Evolutionary conservation across 1,284 basidiomycete genomes (phyloP).

Genomic region (Rhizopogon hawkerae): DNA sequence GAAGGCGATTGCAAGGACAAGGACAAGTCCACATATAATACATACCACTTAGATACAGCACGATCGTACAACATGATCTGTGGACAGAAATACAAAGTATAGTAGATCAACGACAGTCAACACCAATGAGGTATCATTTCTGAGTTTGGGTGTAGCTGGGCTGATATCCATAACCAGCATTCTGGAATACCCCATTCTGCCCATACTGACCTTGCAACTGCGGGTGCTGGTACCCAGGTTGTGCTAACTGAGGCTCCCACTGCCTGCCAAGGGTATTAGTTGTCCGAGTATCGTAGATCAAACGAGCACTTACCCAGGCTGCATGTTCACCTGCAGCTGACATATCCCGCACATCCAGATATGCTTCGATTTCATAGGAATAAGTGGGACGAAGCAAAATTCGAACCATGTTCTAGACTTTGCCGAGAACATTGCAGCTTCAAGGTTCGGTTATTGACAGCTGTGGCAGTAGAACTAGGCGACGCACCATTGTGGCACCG

Average conservation of each 20-base stretch:
- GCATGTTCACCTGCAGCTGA: constrained; percentile 38
- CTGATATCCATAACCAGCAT: constrained; percentile 19
- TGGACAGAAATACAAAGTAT: background rate
- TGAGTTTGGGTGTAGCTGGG: constrained; percentile 19
- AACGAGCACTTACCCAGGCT: constrained; percentile 31
- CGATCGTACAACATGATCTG: background rate
- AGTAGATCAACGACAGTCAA: background rate
- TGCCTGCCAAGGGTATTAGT: constrained; percentile 18
- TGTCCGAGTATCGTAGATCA: background rate
- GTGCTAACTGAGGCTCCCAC: constrained; percentile 36
- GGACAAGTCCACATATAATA: constrained; percentile 2
- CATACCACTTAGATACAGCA: background rate
- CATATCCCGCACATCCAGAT: constrained; percentile 49
- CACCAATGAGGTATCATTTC: background rate
- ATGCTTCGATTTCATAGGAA: constrained; percentile 37
- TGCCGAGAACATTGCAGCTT: constrained; percentile 38
- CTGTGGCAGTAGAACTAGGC: constrained; percentile 2
- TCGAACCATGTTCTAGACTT: constrained; percentile 48
- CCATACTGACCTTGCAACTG: constrained; percentile 13
- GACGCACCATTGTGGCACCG: constrained; percentile 39
- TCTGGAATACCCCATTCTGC: background rate
- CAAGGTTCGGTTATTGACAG: background rate
- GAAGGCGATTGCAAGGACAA: constrained; percentile 1
- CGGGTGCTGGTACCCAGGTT: constrained; percentile 26
- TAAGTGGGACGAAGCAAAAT: constrained; percentile 42